Percentiles rank a stretch among this genome's conserved stretches.
Conservation (phyloP, 169 alveolate species). For the Cryptosporidium baileyi region DNA sequence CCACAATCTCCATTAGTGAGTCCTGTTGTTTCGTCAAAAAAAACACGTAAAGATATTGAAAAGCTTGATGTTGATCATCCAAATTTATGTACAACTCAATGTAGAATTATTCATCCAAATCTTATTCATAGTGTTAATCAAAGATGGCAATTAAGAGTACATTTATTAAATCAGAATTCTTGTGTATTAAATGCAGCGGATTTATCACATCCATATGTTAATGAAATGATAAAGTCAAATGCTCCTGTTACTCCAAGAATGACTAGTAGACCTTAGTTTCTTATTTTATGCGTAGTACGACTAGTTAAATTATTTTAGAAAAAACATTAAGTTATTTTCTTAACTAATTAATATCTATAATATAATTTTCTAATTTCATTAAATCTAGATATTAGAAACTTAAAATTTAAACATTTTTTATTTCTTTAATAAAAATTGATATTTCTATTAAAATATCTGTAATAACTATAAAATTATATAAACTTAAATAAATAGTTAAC, state of each 20-base stretch:
- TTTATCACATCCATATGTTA: constrained; percentile 62
- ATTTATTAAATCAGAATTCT: constrained; percentile 34
- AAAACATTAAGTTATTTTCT: no score
- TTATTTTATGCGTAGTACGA: no score
- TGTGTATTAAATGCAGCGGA: constrained; percentile 44
- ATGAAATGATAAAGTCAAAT: constrained; percentile 57
- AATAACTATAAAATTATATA: no score
- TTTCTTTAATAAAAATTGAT: no score
- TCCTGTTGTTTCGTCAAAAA: constrained; percentile 37
- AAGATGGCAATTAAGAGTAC: constrained; percentile 69
- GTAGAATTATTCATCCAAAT: constrained; percentile 62
- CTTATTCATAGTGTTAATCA: constrained; percentile 56
- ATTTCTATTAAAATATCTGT: no score
- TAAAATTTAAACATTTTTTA: no score
- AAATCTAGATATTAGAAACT: no score
- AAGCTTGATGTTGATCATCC: constrained; percentile 36
- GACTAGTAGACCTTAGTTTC: no score
- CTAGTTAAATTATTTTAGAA: no score
- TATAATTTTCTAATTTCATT: no score
- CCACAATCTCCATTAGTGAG: constrained; percentile 52
- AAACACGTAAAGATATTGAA: constrained; percentile 25
- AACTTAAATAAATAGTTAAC: no score
- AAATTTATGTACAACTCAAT: constrained; percentile 50
- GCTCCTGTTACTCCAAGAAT: constrained; percentile 51
- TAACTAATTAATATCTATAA: no score